Percentiles rank a stretch among this genome's conserved stretches.
Conservation (phyloP, 2,329 filamentous ascomycete species). For the Nothophoma quercina region DNA sequence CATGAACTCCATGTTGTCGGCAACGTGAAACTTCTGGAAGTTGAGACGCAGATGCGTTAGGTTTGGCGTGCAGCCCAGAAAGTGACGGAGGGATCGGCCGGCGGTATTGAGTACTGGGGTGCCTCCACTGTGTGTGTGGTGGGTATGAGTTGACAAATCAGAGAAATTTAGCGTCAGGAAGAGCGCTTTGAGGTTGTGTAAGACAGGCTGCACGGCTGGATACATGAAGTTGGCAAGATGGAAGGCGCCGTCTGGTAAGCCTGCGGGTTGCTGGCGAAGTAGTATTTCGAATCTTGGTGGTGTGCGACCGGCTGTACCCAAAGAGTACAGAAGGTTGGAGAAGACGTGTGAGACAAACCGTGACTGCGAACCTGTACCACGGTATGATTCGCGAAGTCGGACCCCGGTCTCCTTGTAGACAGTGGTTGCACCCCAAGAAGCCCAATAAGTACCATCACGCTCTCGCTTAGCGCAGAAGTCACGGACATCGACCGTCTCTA, state of each 20-base stretch:
- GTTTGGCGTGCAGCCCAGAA: conserved; percentile 53
- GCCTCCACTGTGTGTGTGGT: conserved; percentile 28
- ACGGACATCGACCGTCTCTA: conserved; percentile 65
- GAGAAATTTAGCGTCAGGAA: conserved; percentile 48
- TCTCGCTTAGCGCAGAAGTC: conserved; percentile 64
- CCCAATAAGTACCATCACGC: conserved; percentile 62
- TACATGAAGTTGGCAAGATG: conserved; percentile 54
- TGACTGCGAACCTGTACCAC: conserved; percentile 8
- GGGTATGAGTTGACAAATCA: neutral
- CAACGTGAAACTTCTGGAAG: conserved; percentile 40
- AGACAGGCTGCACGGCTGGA: conserved; percentile 49
- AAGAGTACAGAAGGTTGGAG: conserved; percentile 28
- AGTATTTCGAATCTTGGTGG: conserved; percentile 60
- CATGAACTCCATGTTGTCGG: conserved; percentile 45
- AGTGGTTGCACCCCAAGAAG: conserved; percentile 62
- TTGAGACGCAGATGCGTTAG: conserved; percentile 64
- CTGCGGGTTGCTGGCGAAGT: conserved; percentile 37
- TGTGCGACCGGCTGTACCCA: conserved; percentile 42
- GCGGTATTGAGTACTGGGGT: neutral
- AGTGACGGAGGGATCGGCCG: conserved; percentile 40
- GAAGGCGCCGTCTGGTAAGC: conserved; percentile 56
- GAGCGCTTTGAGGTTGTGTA: conserved; percentile 58
- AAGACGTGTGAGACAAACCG: conserved; percentile 28
- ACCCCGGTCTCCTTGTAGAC: conserved; percentile 48
- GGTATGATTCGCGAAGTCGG: conserved; percentile 19